Conservation (phyloP, 176 grass and related monocot species). For the Themeda triandra region DNA sequence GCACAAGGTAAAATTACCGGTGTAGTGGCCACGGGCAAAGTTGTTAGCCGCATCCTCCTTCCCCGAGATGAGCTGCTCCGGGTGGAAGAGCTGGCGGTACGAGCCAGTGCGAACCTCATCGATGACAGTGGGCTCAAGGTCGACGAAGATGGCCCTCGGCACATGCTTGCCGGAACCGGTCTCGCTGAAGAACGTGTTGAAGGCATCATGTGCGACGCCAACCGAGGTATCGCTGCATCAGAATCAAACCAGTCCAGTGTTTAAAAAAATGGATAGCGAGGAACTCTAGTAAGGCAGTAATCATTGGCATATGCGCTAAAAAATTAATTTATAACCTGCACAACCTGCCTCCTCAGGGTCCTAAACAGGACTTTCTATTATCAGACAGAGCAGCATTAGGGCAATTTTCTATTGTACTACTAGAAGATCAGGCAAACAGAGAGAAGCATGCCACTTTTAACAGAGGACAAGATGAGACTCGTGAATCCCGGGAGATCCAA, state of each 20-base stretch:
- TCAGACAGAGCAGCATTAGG: not conserved
- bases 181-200: slow-evolving; percentile 98
- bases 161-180: slow-evolving; percentile 83
- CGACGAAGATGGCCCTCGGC: slow-evolving; percentile 88
- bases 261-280: not conserved
- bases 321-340: not conserved
- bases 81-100: slow-evolving; percentile 95
- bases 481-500: slow-evolving; percentile 19
- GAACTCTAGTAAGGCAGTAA: not conserved
- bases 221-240: slow-evolving; percentile 57
- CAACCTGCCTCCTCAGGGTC: not conserved
- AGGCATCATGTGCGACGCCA: slow-evolving; percentile 70
- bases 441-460: not conserved
- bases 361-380: not conserved
- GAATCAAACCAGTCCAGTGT: slow-evolving; percentile 2
- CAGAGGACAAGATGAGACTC: not conserved
- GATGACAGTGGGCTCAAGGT: slow-evolving; percentile 94
- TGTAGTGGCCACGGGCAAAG: slow-evolving; percentile 95
- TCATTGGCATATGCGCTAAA: not conserved
- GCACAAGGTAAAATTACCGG: slow-evolving; percentile 34
- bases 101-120: slow-evolving; percentile 77
- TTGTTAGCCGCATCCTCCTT: slow-evolving; percentile 98
- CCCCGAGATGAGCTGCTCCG: slow-evolving; percentile 87
- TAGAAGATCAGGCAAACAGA: not conserved
- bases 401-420: slow-evolving; percentile 8